phyloP scores from a whole-genome alignment of 2,329 filamentous ascomycete genomes.

The Fusarium sp. region DNA sequence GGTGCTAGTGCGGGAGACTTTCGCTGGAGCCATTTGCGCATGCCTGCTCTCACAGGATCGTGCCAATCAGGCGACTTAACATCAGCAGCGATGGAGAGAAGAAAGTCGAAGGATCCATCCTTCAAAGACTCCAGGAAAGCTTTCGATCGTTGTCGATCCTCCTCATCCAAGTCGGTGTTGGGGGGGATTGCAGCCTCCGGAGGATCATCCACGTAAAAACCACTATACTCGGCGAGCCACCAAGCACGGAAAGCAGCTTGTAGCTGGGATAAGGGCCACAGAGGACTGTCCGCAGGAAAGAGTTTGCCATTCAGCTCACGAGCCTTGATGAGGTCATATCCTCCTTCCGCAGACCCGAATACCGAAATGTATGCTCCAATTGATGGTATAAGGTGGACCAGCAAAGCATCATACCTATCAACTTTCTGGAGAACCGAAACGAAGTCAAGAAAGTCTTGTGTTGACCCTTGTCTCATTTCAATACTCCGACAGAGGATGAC shows the following conservation, averaged over 20 bases:
- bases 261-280: constrained; percentile 78
- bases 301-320: constrained; percentile 75
- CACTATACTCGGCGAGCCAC: constrained; percentile 95
- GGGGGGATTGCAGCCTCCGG: constrained; percentile 64
- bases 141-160: constrained; percentile 75
- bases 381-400: constrained; percentile 84
- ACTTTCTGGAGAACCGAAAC: constrained; percentile 73
- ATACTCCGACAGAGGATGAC: constrained; percentile 83
- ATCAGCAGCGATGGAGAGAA: constrained; percentile 85
- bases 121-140: constrained; percentile 80
- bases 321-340: constrained; percentile 72
- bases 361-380: constrained; percentile 79
- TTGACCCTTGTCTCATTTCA: constrained; percentile 75
- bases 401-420: constrained; percentile 77
- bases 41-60: constrained; percentile 82
- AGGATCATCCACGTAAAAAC: constrained; percentile 82
- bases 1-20: constrained; percentile 76
- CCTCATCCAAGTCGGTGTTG: constrained; percentile 72
- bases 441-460: constrained; percentile 78
- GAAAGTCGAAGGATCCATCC: constrained; percentile 91
- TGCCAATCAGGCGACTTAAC: constrained; percentile 85
- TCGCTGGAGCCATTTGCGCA: constrained; percentile 84
- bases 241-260: constrained; percentile 81
- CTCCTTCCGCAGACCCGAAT: constrained; percentile 81
- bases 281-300: constrained; percentile 71